phyloP scores from a whole-genome alignment of 495 filamentous ascomycete species.

The Amorphotheca resinae region DNA sequence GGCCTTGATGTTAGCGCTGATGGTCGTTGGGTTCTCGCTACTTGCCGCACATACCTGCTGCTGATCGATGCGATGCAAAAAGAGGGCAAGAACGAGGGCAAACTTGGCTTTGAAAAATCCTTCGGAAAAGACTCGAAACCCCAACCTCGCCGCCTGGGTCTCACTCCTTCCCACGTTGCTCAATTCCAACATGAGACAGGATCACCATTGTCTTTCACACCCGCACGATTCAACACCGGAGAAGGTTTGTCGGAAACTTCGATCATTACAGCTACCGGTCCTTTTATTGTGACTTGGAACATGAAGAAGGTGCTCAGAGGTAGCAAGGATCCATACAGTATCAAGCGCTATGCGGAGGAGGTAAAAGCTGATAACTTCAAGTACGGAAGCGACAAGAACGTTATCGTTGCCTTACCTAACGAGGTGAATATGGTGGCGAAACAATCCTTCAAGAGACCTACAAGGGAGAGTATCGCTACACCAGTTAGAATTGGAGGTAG shows the following conservation, averaged over 20 bases:
- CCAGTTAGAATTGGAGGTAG: conserved; percentile 22
- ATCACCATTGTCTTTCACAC: conserved; percentile 71
- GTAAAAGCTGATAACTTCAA: conserved; percentile 99
- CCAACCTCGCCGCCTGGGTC: conserved; percentile 76
- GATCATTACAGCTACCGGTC: conserved; percentile 94
- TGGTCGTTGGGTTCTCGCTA: conserved; percentile 89
- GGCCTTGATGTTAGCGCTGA: conserved; percentile 91
- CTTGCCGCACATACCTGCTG: conserved; percentile 87
- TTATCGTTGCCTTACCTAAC: conserved; percentile 92
- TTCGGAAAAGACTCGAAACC: conserved; percentile 91
- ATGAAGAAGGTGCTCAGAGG: conserved; percentile 73
- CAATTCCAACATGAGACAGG: conserved; percentile 96
- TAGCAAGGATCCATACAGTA: conserved; percentile 77
- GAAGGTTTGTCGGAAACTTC: conserved; percentile 68
- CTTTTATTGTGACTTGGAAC: conserved; percentile 95
- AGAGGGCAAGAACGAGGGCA: conserved; percentile 89
- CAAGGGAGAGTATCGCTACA: conserved; percentile 76
- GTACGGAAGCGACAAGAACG: conserved; percentile 91
- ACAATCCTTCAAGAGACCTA: conserved; percentile 71
- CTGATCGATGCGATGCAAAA: conserved; percentile 87
- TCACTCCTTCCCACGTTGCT: conserved; percentile 81
- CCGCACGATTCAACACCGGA: conserved; percentile 89
- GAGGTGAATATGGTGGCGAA: conserved; percentile 96
- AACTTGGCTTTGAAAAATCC: conserved; percentile 89
- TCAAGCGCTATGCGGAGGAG: conserved; percentile 90